Conservation (phyloP, 2,329 filamentous ascomycete species). For the Aplosporella prunicola region DNA sequence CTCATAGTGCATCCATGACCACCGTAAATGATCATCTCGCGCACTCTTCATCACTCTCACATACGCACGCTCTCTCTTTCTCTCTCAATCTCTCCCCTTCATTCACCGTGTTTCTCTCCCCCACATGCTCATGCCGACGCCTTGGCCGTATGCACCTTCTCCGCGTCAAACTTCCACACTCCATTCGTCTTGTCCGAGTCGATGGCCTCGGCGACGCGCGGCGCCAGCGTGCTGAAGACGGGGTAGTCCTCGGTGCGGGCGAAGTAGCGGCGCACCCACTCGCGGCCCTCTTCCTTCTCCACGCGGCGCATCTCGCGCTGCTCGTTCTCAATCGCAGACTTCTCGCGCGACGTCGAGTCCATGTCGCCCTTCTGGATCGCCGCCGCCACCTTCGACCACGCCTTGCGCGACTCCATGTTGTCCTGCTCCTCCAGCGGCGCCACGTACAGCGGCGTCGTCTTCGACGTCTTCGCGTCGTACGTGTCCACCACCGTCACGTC, state of each 20-base stretch:
- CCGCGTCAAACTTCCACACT: conserved; percentile 58
- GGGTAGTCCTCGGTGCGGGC: conserved; percentile 31
- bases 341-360: conserved; percentile 67
- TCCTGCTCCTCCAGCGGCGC: conserved; percentile 70
- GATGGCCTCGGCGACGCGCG: conserved; percentile 36
- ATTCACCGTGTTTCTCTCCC: too few species aligned
- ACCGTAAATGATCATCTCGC: too few species aligned
- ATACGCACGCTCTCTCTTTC: too few species aligned
- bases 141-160: conserved; percentile 33
- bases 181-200: conserved; percentile 60
- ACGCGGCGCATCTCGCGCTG: conserved; percentile 68
- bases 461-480: conserved; percentile 38
- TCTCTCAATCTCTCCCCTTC: too few species aligned
- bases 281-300: conserved; percentile 63
- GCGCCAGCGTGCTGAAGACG: conserved; percentile 40
- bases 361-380: conserved; percentile 77
- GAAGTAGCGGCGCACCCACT: conserved; percentile 85
- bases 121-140: too few species aligned
- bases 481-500: conserved; percentile 34
- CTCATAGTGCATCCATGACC: too few species aligned
- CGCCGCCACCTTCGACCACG: conserved; percentile 77
- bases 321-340: conserved; percentile 80
- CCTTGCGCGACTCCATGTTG: conserved; percentile 75
- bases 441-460: conserved; percentile 58
- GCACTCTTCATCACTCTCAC: too few species aligned